Conservation (phyloP, 768 basidiomycete genomes). For the Xerocomellus chrysenteron region DNA sequence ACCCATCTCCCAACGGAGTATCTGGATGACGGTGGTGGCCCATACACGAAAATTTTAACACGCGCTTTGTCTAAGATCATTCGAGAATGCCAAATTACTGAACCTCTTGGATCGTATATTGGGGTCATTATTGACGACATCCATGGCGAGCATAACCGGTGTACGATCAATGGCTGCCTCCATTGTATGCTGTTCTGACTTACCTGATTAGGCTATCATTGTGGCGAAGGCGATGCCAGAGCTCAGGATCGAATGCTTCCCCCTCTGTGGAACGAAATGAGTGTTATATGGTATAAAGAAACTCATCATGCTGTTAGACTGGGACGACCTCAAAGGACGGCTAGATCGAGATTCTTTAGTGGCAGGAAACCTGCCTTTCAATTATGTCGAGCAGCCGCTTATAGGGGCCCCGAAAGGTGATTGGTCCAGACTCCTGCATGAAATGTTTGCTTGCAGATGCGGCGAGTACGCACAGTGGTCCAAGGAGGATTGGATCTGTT, state of each 20-base stretch:
- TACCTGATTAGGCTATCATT: background rate
- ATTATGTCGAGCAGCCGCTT: background rate
- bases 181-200: background rate
- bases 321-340: background rate
- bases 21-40: background rate
- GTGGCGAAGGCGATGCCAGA: background rate
- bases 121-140: constrained; percentile 2
- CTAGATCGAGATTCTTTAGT: background rate
- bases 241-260: background rate
- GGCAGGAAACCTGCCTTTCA: background rate
- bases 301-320: background rate
- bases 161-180: background rate
- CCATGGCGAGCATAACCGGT: background rate
- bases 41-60: background rate
- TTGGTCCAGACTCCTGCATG: constrained; percentile 1
- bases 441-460: background rate
- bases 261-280: background rate
- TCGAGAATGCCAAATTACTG: background rate
- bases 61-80: background rate
- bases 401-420: background rate
- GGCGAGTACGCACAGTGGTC: background rate
- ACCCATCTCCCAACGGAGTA: background rate
- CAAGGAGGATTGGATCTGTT: background rate
- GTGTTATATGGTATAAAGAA: background rate
- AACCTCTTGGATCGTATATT: background rate